Evolutionary conservation across 805 yeast genomes (phyloP), one percentile per base, ranked within the genome.

Genomic region (Nakazawaea holstii): DNA sequence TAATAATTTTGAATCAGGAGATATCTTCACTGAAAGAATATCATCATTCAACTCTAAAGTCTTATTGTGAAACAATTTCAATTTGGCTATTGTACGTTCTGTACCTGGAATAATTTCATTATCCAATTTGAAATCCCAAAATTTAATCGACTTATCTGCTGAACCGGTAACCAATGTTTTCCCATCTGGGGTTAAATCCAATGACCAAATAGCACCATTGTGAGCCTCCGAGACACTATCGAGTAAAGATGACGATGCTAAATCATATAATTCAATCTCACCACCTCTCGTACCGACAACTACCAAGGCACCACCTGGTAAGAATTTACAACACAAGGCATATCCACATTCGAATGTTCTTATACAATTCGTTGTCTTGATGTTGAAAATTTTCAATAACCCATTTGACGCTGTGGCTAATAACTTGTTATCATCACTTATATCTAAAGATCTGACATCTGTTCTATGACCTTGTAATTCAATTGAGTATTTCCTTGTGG

Each of bases 361-460:
- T 43, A 94, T 74, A 56, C 96, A 92, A 52, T 81, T 77, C 15
- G 69, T 72, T 1, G 92, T 81, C 52, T 74, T 73, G 28, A 85
- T 62, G 59, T 94, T 94, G 97, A 97, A 91, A 20, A 94, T 74
- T 60, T 94, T 94, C 52, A 94, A 67, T 54, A 80, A 77, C 20
- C 97, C 97, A 59, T 90, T 89, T 2, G 97, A 85, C 0, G 96
- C 97, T 1, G 96, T 84, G 2, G 90, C 95, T 37, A 92, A 68
- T 49, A 94, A 68, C 60, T 80, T 80, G 61, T 83, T 80, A 66
- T 92, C 97, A 46, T 81, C 79, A 48, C 95, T 85, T 32, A 94
- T 72, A 55, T 89, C 91, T 59, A 88, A 69, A 4, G 95, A 76
- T 57, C 99, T 76, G 27, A 92, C 75, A 64, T 94, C 99, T 2